Evolutionary conservation across 2,329 filamentous ascomycete genomes (phyloP).

Genomic region (Cryphonectria parasitica): DNA sequence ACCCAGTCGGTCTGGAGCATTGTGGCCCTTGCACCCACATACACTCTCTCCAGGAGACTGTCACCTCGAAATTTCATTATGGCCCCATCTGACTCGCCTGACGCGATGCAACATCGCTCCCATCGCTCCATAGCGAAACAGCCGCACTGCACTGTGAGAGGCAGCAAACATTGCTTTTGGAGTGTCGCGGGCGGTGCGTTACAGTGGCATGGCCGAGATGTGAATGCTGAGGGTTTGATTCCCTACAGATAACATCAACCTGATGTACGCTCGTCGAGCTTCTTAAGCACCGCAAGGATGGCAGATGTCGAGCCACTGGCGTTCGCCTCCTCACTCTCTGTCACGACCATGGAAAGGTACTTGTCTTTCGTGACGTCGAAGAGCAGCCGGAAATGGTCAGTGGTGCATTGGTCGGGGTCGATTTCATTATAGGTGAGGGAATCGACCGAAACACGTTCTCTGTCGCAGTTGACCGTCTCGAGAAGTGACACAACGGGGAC

Average conservation of each 20-base stretch:
- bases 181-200: not conserved
- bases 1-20: not conserved
- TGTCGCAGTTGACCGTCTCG: constrained; percentile 92
- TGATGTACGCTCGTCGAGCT: constrained; percentile 56
- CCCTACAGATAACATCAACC: not conserved
- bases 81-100: not conserved
- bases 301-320: constrained; percentile 85
- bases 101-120: not conserved
- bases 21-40: not conserved
- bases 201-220: not conserved
- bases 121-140: not conserved
- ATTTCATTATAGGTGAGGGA: constrained; percentile 95
- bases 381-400: constrained; percentile 66
- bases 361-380: constrained; percentile 91
- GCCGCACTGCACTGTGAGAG: not conserved
- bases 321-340: constrained; percentile 90
- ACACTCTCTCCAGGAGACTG: not conserved
- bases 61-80: not conserved
- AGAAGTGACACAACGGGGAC: constrained; percentile 87
- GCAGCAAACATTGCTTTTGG: not conserved
- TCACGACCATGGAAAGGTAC: constrained; percentile 86
- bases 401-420: constrained; percentile 69
- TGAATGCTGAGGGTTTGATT: not conserved
- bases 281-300: constrained; percentile 68
- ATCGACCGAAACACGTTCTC: constrained; percentile 83